Percentiles rank a stretch among this genome's conserved stretches.
These are phyloP conservation scores for Cucumis hystrix DNA, from an alignment of 306 rosid species.

Conservation along the genomic window DNA sequence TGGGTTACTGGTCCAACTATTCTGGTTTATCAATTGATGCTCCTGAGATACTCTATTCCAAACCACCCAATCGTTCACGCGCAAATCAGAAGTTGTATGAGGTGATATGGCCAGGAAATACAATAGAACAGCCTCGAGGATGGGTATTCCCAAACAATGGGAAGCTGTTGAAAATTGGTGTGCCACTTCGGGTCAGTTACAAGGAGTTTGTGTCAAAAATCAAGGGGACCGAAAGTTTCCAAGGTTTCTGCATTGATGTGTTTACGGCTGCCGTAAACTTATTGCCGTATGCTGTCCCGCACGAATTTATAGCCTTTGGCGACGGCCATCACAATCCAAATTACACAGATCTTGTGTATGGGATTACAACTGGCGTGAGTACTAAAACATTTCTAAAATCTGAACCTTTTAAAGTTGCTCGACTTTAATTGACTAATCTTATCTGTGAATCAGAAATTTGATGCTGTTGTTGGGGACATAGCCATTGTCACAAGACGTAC, in stretches of 20 bases:
- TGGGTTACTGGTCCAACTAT: constrained; percentile 97
- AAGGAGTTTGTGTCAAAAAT: constrained; percentile 56
- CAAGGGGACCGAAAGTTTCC: constrained; percentile 52
- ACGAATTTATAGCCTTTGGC: constrained; percentile 54
- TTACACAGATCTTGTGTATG: constrained; percentile 55
- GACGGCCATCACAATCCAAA: constrained; percentile 60
- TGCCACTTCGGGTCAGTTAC: constrained; percentile 62
- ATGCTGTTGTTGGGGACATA: constrained; percentile 83
- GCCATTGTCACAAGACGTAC: constrained; percentile 84
- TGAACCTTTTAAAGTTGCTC: neutral
- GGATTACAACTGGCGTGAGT: constrained; percentile 67
- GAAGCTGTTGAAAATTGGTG: constrained; percentile 60
- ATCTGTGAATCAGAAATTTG: constrained; percentile 35
- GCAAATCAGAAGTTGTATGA: constrained; percentile 41
- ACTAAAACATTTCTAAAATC: constrained; percentile 4
- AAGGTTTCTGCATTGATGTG: constrained; percentile 85
- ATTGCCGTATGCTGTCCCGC: constrained; percentile 82
- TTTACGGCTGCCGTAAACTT: constrained; percentile 65
- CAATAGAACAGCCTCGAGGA: constrained; percentile 64
- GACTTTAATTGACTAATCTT: constrained; percentile 8
- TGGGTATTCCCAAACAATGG: constrained; percentile 96
- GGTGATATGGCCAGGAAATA: constrained; percentile 96
- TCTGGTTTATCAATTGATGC: constrained; percentile 66
- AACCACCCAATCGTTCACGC: constrained; percentile 64
- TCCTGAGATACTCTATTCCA: constrained; percentile 63